These are phyloP conservation scores for Lycium barbarum DNA, from an alignment of 257 asterid genomes.

Conservation along the genomic window DNA sequence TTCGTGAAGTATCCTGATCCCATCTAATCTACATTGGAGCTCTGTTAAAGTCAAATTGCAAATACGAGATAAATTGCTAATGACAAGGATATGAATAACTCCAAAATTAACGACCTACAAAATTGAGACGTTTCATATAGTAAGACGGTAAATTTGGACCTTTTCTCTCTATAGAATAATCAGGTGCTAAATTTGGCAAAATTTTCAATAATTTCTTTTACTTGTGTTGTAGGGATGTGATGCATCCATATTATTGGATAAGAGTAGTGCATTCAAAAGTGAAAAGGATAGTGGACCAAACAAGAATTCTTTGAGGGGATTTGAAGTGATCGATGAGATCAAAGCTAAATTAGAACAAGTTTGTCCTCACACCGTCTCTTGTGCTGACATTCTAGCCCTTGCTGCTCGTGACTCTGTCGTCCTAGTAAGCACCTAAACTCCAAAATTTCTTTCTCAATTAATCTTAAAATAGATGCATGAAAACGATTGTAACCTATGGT, in stretches of 20 bases:
- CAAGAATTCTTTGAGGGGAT: constrained; percentile 72
- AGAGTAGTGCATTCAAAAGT: constrained; percentile 49
- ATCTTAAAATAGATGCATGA: background rate
- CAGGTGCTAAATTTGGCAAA: too few species aligned
- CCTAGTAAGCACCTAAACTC: constrained; percentile 48
- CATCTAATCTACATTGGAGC: too few species aligned
- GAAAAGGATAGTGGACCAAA: constrained; percentile 80
- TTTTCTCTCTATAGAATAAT: too few species aligned
- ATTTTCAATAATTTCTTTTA: too few species aligned
- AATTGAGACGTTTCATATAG: too few species aligned
- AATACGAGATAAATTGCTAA: background rate
- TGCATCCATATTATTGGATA: constrained; percentile 72
- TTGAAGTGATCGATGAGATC: constrained; percentile 76
- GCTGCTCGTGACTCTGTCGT: constrained; percentile 73
- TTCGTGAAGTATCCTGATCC: too few species aligned
- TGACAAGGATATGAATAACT: background rate
- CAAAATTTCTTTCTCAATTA: background rate
- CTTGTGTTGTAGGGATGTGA: constrained; percentile 66
- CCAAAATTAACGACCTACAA: background rate
- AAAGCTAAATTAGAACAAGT: constrained; percentile 66
- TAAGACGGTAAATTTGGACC: too few species aligned
- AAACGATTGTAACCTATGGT: background rate
- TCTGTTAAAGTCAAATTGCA: too few species aligned
- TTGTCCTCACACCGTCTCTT: constrained; percentile 85
- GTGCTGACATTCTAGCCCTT: constrained; percentile 79